phyloP scores from a whole-genome alignment of 371 early-diverging fungal species.

The Rhizomucor miehei region DNA sequence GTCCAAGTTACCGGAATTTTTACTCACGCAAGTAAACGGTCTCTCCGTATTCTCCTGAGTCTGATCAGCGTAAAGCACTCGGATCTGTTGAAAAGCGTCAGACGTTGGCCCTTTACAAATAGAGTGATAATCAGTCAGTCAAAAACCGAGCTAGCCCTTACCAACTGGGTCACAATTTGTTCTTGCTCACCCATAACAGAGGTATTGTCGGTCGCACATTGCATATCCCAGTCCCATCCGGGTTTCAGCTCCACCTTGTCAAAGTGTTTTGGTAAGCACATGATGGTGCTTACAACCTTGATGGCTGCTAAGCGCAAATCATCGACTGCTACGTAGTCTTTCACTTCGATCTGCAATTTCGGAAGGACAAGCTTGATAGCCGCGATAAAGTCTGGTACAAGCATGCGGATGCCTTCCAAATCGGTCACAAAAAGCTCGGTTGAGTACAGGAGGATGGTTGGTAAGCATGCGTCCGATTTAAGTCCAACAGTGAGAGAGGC shows the following conservation, averaged over 20 bases:
- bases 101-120: background rate
- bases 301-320: conserved; percentile 67
- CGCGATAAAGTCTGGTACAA: conserved; percentile 71
- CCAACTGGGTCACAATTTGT: conserved; percentile 53
- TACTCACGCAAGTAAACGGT: conserved; percentile 44
- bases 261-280: conserved; percentile 75
- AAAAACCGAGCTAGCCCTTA: conserved; percentile 15
- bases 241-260: conserved; percentile 56
- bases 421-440: conserved; percentile 64
- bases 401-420: conserved; percentile 67
- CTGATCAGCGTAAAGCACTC: conserved; percentile 55
- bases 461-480: conserved; percentile 58
- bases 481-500: conserved; percentile 58
- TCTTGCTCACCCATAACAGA: conserved; percentile 50
- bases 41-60: conserved; percentile 22
- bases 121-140: background rate
- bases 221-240: conserved; percentile 52
- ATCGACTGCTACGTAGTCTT: conserved; percentile 50
- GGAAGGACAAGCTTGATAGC: conserved; percentile 70
- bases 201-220: conserved; percentile 39
- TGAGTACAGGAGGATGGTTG: conserved; percentile 64
- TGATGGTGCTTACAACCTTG: conserved; percentile 61
- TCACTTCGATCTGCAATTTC: conserved; percentile 32
- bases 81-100: conserved; percentile 31
- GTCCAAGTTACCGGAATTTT: too few relatives aligned